Evolutionary conservation across 768 basidiomycete species (phyloP).

Genomic region (Sutorius australiensis): DNA sequence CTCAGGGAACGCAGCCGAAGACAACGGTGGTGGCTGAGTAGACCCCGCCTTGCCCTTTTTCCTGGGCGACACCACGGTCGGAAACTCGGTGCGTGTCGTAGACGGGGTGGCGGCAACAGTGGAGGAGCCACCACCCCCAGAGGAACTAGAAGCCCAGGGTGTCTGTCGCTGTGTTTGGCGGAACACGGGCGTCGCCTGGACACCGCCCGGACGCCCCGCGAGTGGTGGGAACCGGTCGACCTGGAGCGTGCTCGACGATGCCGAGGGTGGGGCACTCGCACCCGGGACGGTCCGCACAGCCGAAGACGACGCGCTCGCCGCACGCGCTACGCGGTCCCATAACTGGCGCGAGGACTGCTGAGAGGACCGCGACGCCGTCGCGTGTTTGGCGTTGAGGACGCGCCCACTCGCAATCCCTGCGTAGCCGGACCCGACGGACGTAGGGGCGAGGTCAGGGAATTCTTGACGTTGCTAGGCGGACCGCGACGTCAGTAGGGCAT

Average conservation of each 20-base stretch:
- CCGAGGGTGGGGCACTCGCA: conserved; percentile 11
- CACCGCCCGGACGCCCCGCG: conserved; percentile 2
- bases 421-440: conserved; percentile 59
- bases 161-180: conserved; percentile 51
- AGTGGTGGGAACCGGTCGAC: conserved; percentile 32
- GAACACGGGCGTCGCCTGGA: conserved; percentile 19
- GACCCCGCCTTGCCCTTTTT: conserved; percentile 6
- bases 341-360: conserved; percentile 62
- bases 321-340: conserved; percentile 85
- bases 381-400: conserved; percentile 79
- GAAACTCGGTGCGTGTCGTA: background rate
- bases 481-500: background rate
- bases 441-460: conserved; percentile 73
- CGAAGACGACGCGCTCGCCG: conserved; percentile 52
- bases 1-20: conserved; percentile 62
- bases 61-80: background rate
- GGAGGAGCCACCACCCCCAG: background rate
- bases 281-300: conserved; percentile 27
- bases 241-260: conserved; percentile 28
- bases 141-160: conserved; percentile 49
- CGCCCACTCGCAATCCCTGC: conserved; percentile 79
- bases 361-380: conserved; percentile 56
- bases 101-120: no score
- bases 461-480: conserved; percentile 70
- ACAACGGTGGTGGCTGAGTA: conserved; percentile 41